phyloP scores from a whole-genome alignment of 129 eudicot genomes.

The Flaveria linearis region DNA sequence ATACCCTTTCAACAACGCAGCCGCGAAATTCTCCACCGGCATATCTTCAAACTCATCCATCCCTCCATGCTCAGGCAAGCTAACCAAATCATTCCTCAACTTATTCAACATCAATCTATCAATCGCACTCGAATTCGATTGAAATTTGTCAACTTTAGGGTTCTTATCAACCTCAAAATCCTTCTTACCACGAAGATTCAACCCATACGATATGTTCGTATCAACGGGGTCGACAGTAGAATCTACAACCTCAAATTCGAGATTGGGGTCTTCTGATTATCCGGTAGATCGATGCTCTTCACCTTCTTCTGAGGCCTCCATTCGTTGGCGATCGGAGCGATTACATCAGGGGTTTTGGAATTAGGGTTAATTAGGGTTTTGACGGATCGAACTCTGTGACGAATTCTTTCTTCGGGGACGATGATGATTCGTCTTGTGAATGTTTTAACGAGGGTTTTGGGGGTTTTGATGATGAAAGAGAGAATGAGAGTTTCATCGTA shows the following conservation, averaged over 20 bases:
- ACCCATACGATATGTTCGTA: conserved; percentile 51
- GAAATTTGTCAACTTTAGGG: neutral
- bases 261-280: conserved; percentile 42
- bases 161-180: neutral
- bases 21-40: conserved; percentile 71
- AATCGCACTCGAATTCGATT: conserved; percentile 23
- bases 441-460: conserved; percentile 41
- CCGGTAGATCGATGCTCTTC: conserved; percentile 54
- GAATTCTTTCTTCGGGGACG: conserved; percentile 36
- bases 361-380: conserved; percentile 30
- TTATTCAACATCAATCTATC: conserved; percentile 51
- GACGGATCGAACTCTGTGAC: conserved; percentile 64
- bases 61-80: conserved; percentile 61
- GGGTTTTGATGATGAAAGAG: conserved; percentile 51
- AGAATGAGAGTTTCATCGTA: conserved; percentile 55
- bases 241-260: conserved; percentile 53
- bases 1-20: conserved; percentile 75
- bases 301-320: conserved; percentile 55
- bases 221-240: conserved; percentile 32
- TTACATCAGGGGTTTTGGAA: conserved; percentile 39
- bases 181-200: conserved; percentile 56
- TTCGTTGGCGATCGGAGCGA: conserved; percentile 68
- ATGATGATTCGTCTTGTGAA: conserved; percentile 11
- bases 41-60: conserved; percentile 56
- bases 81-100: conserved; percentile 56